Base-by-base conservation (phyloP, 2,329 filamentous ascomycete genomes). In the Xylaria polymorpha region DNA sequence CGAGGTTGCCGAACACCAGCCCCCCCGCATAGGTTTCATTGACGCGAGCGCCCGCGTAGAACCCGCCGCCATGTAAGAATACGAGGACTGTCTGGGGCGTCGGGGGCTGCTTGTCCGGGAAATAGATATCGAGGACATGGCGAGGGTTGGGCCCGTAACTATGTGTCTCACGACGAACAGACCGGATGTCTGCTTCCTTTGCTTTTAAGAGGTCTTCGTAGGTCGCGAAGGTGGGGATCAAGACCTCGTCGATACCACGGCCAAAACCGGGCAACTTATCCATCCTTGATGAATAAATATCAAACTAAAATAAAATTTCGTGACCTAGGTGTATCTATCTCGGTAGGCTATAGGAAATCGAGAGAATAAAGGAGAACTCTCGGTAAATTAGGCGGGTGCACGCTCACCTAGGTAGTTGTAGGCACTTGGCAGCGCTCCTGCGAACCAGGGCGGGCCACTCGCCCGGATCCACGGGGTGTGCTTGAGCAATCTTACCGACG, bases 111-210 rank as follows among this genome's bases (percentile, higher is more conserved):
- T 53, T 5, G 15, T 65, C 66, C 3, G 76, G 76, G 51, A 74
- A 76, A 71, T 83, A 83, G 46, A 83, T 63, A 66, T 83, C 81
- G 20, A 83, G 76, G 44, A 79, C 69, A 14, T 83, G 81, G 12
- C 81, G 77, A 10, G 76, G 70, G 41, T 79, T 68, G 2, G 73
- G 70, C 4, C 81, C 81, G 64, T 82, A 83, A 4, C 64, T 68
- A 69, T 78, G 73, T 12, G 79, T 80, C 55, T 78, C 75, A 35
- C 68, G 71, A 56, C 68, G 71, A 14, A 66, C 75, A n/a, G 75
- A 75, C 41, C 69, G 71, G 62, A 78, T 78, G 15, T 75, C 74
- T 39, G 48, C 56, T 44, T 72, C 75, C 18, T 73, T 73, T 1
- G 74, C 73, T 32, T 72, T 64, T 2, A 78, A 46, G 10, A 74